Percentiles rank a stretch among this genome's conserved stretches.
Conservation (phyloP, 805 yeast species). For the Schwanniomyces polymorphus region DNA sequence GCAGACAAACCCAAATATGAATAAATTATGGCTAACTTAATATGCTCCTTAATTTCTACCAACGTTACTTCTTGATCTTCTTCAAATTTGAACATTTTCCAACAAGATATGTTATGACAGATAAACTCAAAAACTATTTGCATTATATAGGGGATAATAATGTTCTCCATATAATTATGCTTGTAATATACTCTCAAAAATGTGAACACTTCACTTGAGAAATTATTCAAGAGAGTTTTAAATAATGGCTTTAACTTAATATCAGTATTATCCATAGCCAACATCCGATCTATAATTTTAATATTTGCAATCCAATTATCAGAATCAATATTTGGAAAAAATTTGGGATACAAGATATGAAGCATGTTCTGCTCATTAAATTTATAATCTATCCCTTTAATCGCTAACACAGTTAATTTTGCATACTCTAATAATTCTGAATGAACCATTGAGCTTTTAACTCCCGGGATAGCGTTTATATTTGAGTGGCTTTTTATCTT, state of each 20-base stretch:
- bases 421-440: conserved; percentile 33
- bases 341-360: conserved; percentile 45
- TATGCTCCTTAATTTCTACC: conserved; percentile 10
- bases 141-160: conserved; percentile 29
- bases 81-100: conserved; percentile 7
- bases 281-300: conserved; percentile 15
- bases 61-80: conserved; percentile 7
- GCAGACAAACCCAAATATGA: conserved; percentile 24
- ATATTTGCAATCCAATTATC: conserved; percentile 38
- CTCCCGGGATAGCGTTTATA: neutral
- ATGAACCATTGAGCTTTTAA: conserved; percentile 29
- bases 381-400: conserved; percentile 38
- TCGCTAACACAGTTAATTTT: conserved; percentile 39
- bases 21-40: conserved; percentile 24
- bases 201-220: conserved; percentile 20
- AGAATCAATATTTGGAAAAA: conserved; percentile 41
- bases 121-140: conserved; percentile 30
- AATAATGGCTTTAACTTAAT: conserved; percentile 20
- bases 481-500: neutral
- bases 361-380: conserved; percentile 43
- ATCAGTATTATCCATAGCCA: conserved; percentile 8
- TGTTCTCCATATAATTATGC: conserved; percentile 26
- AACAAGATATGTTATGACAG: conserved; percentile 11
- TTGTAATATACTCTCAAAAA: conserved; percentile 23
- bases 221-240: conserved; percentile 13